Conservation (phyloP, 2,329 filamentous ascomycete genomes). For the Paraphaeosphaeria minitans region DNA sequence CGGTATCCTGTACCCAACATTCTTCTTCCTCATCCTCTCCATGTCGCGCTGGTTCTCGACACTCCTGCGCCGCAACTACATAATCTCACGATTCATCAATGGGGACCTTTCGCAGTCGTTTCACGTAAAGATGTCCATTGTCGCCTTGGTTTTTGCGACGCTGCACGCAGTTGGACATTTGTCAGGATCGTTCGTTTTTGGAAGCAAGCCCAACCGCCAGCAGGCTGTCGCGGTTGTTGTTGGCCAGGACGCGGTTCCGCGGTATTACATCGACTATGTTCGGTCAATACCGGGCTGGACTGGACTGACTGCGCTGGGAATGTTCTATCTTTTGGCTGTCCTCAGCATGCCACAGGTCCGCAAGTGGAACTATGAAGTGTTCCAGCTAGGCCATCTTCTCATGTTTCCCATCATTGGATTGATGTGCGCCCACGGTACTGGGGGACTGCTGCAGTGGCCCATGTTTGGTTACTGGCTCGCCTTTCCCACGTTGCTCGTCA, state of each 20-base stretch:
- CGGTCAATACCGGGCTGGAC: conserved; percentile 57
- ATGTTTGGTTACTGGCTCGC: conserved; percentile 64
- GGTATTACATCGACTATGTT: conserved; percentile 55
- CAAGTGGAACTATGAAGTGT: conserved; percentile 61
- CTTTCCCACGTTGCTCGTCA: conserved; percentile 58
- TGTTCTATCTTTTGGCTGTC: conserved; percentile 57
- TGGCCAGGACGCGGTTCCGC: conserved; percentile 52
- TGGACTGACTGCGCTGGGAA: conserved; percentile 55
- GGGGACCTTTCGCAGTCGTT: conserved; percentile 63
- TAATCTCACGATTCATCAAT: conserved; percentile 61
- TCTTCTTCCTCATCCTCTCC: conserved; percentile 63
- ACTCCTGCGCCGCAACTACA: conserved; percentile 57
- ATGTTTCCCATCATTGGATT: conserved; percentile 65
- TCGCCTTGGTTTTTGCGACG: conserved; percentile 57
- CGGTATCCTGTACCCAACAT: conserved; percentile 61
- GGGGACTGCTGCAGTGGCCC: conserved; percentile 57
- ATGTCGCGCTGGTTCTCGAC: conserved; percentile 65
- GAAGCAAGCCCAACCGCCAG: conserved; percentile 53
- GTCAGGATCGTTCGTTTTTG: conserved; percentile 58
- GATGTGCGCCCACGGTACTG: conserved; percentile 61
- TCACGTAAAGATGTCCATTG: conserved; percentile 60
- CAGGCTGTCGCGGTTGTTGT: conserved; percentile 53
- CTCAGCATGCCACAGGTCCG: conserved; percentile 59
- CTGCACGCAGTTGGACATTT: conserved; percentile 62
- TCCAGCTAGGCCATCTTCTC: conserved; percentile 62